Evolutionary conservation across 768 basidiomycete species (phyloP), one percentile per base, ranked within the genome.

Genomic region (Mycena galopus): DNA sequence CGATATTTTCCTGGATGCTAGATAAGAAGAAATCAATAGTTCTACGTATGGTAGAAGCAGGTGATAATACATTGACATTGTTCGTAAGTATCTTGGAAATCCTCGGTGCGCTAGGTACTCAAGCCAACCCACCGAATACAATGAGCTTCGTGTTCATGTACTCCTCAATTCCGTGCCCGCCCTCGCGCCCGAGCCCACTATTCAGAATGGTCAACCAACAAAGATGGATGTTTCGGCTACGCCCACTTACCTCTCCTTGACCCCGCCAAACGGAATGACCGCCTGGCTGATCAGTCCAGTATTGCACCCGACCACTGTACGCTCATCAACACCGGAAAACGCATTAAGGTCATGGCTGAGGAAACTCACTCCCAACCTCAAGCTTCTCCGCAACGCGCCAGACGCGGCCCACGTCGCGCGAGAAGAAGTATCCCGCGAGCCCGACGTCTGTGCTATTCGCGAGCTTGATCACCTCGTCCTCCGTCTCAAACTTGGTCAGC

Each of bases 311-410:
- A 97, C 95, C 89, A 90, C 73, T 75, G 62, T n/a, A 39, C 14
- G 23, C 10, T 1, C 55, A 65, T 72, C 61, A 72, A 32, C 30
- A 23, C 56, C 29, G 21, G 19, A 30, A n/a, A n/a, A 56, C 3
- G 27, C n/a, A 42, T 0, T 6, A 37, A 25, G 58, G 51, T 2
- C 19, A 25, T 14, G 50, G 16, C 19, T 19, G 23, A 60, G 7
- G 23, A 91, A 93, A 71, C 73, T 47, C 29, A 75, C 73, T 98
- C 6, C 97, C 97, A 8, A 97, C 96, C 82, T 99, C 96, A 32
- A 99, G 85, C 75, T 88, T 93, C 85, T 98, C 98, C 19, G 97
- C 96, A 21, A 99, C 96, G 50, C 97, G 89, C 94, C 95, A 98
- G 51, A 95, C 92, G 44, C 97, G 84, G 4, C 95, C 94, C 7